These are phyloP conservation scores for Vigna unguiculata DNA, from an alignment of 306 rosid species.

Conservation along the genomic window DNA sequence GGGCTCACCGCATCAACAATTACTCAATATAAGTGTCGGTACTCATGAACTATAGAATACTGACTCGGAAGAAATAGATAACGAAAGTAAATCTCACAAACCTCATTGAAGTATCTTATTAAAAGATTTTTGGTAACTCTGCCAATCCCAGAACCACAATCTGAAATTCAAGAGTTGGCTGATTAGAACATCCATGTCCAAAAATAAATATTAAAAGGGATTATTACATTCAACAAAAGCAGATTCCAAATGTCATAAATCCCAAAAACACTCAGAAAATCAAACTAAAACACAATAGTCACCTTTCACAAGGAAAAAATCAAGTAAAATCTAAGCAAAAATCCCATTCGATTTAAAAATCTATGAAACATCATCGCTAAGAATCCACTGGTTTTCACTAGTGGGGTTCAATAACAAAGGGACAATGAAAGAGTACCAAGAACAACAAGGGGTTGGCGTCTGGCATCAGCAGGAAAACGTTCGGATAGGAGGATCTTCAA, in stretches of 20 bases:
- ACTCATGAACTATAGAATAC: neutral
- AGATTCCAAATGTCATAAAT: slow-evolving; percentile 7
- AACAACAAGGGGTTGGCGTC: slow-evolving; percentile 67
- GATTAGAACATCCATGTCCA: slow-evolving; percentile 27
- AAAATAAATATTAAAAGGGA: slow-evolving; percentile 13
- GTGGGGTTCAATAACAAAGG: neutral
- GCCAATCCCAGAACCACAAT: slow-evolving; percentile 99
- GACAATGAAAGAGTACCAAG: slow-evolving; percentile 63
- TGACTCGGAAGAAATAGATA: neutral
- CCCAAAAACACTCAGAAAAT: neutral
- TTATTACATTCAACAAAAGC: slow-evolving; percentile 4
- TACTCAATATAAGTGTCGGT: slow-evolving; percentile 10
- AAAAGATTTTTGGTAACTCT: slow-evolving; percentile 89
- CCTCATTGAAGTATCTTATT: slow-evolving; percentile 89
- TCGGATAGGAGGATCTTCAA: slow-evolving; percentile 67
- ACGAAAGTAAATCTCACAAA: slow-evolving; percentile 49
- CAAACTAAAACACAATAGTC: slow-evolving; percentile 15
- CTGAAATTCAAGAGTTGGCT: slow-evolving; percentile 52
- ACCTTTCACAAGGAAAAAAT: neutral
- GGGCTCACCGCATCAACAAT: slow-evolving; percentile 9
- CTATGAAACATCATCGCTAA: slow-evolving; percentile 19
- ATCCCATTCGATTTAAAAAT: neutral
- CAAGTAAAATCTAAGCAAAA: neutral
- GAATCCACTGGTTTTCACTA: neutral
- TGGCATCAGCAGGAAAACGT: slow-evolving; percentile 56